phyloP scores from a whole-genome alignment of 768 basidiomycete genomes.

The Rhodotorula paludigena region DNA sequence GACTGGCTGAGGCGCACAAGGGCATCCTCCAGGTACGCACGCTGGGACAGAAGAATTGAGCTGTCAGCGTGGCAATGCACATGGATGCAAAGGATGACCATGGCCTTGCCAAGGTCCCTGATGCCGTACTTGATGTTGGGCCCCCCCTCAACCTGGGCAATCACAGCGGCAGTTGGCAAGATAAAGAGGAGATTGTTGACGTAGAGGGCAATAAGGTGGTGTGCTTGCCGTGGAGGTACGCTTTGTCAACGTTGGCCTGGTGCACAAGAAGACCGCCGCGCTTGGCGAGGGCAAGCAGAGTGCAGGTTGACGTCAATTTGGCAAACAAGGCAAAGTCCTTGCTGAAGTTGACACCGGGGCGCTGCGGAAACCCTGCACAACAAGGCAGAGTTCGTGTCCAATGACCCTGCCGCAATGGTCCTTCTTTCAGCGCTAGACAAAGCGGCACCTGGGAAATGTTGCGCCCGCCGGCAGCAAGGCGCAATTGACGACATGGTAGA shows the following conservation, averaged over 20 bases:
- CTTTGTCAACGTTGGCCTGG: too few relatives aligned
- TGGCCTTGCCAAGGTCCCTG: slow-evolving; percentile 35
- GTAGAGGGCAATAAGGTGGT: slow-evolving; percentile 18
- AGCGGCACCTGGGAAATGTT: slow-evolving; percentile 48
- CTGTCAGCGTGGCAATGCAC: neutral
- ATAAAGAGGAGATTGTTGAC: slow-evolving; percentile 22
- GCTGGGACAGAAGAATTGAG: slow-evolving; percentile 10
- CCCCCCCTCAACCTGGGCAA: slow-evolving; percentile 49
- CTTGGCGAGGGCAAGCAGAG: too few relatives aligned
- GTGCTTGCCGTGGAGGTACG: too few relatives aligned
- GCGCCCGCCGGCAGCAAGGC: slow-evolving; percentile 42
- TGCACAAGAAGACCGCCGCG: too few relatives aligned
- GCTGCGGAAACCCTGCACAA: slow-evolving; percentile 52
- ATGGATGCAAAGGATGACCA: slow-evolving; percentile 41
- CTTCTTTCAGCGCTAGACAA: slow-evolving; percentile 52
- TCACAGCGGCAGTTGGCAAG: neutral
- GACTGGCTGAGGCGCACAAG: neutral
- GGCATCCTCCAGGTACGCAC: slow-evolving; percentile 4
- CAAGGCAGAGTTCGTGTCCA: slow-evolving; percentile 51
- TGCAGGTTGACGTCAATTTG: too few relatives aligned
- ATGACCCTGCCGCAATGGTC: slow-evolving; percentile 48
- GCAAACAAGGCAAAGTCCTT: too few relatives aligned
- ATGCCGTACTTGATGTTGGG: slow-evolving; percentile 27
- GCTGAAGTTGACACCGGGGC: too few relatives aligned
- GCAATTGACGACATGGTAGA: slow-evolving; percentile 42